Evolutionary conservation across 371 early-diverging fungal genomes (phyloP).

Genomic region (Amoeboaphelidium protococcarum): DNA sequence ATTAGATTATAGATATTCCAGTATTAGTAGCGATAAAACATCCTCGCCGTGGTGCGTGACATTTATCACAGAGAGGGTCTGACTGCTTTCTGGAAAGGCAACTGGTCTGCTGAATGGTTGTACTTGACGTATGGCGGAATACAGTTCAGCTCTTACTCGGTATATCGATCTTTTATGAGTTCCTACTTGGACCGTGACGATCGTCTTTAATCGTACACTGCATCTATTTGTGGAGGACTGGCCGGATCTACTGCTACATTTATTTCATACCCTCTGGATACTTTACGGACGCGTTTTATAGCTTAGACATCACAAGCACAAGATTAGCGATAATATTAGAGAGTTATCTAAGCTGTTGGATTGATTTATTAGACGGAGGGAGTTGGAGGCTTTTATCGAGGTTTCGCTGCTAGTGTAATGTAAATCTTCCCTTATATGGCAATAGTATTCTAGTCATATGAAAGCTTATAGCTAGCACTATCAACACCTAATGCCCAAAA

Average conservation of each 20-base stretch:
- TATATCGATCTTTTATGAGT: slow-evolving; percentile 15
- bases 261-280: slow-evolving; percentile 70
- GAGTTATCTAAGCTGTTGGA: slow-evolving; percentile 27
- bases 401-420: slow-evolving; percentile 44
- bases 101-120: slow-evolving; percentile 62
- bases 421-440: slow-evolving; percentile 58
- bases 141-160: slow-evolving; percentile 52
- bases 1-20: slow-evolving; percentile 38
- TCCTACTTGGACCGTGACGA: neutral
- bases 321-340: slow-evolving; percentile 28
- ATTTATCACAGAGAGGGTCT: neutral
- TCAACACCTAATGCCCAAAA: no score
- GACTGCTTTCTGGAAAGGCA: slow-evolving; percentile 69
- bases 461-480: neutral
- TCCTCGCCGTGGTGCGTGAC: neutral
- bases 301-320: slow-evolving; percentile 21
- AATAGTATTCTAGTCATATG: slow-evolving; percentile 8
- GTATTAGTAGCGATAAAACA: neutral
- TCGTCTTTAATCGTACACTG: slow-evolving; percentile 8
- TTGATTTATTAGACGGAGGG: slow-evolving; percentile 43
- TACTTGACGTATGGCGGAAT: slow-evolving; percentile 64
- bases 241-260: slow-evolving; percentile 53
- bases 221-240: slow-evolving; percentile 28
- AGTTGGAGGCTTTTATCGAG: slow-evolving; percentile 53
- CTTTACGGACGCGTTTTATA: slow-evolving; percentile 73